A percentile compares a stretch with the other conserved stretches of the same genome.
These are phyloP conservation scores for Mortierella sp. DNA, from an alignment of 371 early-diverging fungal genomes.

Conservation along the genomic window DNA sequence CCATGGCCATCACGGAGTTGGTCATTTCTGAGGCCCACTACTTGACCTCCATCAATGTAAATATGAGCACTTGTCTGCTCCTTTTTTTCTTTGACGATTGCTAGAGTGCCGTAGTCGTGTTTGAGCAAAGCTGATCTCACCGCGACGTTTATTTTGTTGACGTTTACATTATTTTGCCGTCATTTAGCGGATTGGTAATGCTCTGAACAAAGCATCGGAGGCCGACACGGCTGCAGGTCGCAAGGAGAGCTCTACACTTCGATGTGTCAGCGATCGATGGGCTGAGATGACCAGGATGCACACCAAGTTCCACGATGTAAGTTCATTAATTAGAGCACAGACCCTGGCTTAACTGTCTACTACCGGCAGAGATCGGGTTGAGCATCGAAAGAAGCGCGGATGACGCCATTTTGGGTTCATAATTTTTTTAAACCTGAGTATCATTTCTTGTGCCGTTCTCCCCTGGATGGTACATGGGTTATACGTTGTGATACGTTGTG, in stretches of 20 bases:
- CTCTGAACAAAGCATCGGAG: conserved; percentile 24
- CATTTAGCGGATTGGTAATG: conserved; percentile 26
- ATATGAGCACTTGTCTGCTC: background rate
- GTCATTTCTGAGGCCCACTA: conserved; percentile 42
- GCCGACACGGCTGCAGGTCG: conserved; percentile 14
- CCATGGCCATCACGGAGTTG: conserved; percentile 49
- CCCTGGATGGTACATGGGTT: conserved; percentile 1
- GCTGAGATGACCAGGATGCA: conserved; percentile 28
- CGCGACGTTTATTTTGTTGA: background rate
- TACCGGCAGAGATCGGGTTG: background rate
- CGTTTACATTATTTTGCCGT: background rate
- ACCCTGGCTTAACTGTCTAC: background rate
- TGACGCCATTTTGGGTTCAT: background rate
- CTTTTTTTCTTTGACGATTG: background rate
- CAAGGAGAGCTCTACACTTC: conserved; percentile 32
- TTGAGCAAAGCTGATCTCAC: background rate
- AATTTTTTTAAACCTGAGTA: background rate
- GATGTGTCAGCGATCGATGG: conserved; percentile 37
- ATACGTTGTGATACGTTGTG: background rate
- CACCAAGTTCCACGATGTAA: conserved; percentile 47
- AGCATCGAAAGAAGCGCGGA: too few species aligned
- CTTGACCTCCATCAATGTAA: conserved; percentile 33
- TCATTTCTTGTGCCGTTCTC: background rate
- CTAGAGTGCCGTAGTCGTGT: background rate
- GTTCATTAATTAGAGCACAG: background rate